Evolutionary conservation across 2,329 filamentous ascomycete species (phyloP).

Genomic region (Myriangium duriaei): DNA sequence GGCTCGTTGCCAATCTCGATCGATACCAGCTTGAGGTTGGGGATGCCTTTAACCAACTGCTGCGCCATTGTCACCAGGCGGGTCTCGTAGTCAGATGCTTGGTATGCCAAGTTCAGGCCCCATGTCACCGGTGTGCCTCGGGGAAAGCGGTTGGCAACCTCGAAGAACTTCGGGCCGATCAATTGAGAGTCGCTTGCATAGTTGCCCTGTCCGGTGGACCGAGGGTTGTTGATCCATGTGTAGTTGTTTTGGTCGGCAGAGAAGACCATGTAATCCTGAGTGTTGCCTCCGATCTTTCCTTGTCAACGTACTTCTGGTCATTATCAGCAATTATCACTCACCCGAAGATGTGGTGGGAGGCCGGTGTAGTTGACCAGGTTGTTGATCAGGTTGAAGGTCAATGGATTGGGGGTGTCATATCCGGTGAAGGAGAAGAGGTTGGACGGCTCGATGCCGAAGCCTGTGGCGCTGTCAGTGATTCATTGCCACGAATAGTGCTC

Average conservation of each 20-base stretch:
- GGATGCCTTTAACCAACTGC: constrained; percentile 25
- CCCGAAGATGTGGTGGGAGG: constrained; percentile 35
- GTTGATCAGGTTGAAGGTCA: constrained; percentile 36
- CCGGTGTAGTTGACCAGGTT: constrained; percentile 39
- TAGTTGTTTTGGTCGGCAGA: constrained; percentile 25
- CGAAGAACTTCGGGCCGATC: constrained; percentile 35
- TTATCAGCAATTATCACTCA: too few species aligned
- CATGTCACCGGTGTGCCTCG: constrained; percentile 37
- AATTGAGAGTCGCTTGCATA: constrained; percentile 31
- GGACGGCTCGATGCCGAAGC: constrained; percentile 41
- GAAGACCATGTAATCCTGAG: constrained; percentile 39
- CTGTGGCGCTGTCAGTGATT: too few species aligned
- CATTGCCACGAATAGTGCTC: too few species aligned
- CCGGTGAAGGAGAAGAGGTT: constrained; percentile 42
- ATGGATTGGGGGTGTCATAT: constrained; percentile 27
- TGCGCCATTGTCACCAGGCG: constrained; percentile 31
- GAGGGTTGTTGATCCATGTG: constrained; percentile 21
- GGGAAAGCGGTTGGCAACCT: constrained; percentile 38
- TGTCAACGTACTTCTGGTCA: too few species aligned
- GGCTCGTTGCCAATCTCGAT: constrained; percentile 35
- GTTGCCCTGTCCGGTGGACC: constrained; percentile 29
- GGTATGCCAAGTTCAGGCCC: constrained; percentile 39
- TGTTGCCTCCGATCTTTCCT: constrained; percentile 41
- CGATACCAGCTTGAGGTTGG: constrained; percentile 28
- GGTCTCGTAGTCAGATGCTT: constrained; percentile 31